Evolutionary conservation across 2,329 filamentous ascomycete genomes (phyloP).

Genomic region (Cordyceps cateniannulata): DNA sequence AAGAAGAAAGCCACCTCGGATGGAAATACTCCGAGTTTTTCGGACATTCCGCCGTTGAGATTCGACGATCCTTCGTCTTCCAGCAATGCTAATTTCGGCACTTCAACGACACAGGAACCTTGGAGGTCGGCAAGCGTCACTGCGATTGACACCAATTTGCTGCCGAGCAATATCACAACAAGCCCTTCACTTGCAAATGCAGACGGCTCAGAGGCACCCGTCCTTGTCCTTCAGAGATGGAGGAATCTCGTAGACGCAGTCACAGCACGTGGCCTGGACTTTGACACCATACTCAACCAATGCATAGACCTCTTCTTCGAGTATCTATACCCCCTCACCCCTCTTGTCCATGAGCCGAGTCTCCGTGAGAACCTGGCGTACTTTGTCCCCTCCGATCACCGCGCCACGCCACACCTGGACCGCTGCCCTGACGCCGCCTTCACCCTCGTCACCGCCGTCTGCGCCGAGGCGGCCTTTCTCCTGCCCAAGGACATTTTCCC

Average conservation of each 20-base stretch:
- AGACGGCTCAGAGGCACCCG: conserved; percentile 14
- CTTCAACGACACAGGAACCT: not conserved
- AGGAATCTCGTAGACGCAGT: conserved; percentile 20
- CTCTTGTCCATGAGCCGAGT: conserved; percentile 35
- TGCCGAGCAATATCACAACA: not conserved
- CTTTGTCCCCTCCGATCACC: conserved; percentile 19
- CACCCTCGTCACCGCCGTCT: conserved; percentile 37
- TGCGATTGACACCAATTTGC: not conserved
- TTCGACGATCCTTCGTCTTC: not conserved
- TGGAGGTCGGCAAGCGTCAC: not conserved
- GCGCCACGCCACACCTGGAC: conserved; percentile 17
- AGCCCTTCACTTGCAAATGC: no score
- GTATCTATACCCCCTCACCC: conserved; percentile 36
- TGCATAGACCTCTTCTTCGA: conserved; percentile 36
- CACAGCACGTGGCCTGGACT: conserved; percentile 18
- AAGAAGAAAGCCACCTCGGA: conserved; percentile 10
- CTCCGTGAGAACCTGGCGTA: conserved; percentile 29
- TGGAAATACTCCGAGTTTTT: not conserved
- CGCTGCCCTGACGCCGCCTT: conserved; percentile 32
- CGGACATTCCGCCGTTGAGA: not conserved
- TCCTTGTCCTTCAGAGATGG: conserved; percentile 27
- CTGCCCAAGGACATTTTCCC: conserved; percentile 34
- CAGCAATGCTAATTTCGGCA: not conserved
- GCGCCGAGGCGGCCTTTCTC: conserved; percentile 34
- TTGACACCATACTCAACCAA: conserved; percentile 23